These are phyloP conservation scores for Sordariomycetes sp. DNA, from an alignment of 2,329 filamentous ascomycete genomes.

Conservation along the genomic window DNA sequence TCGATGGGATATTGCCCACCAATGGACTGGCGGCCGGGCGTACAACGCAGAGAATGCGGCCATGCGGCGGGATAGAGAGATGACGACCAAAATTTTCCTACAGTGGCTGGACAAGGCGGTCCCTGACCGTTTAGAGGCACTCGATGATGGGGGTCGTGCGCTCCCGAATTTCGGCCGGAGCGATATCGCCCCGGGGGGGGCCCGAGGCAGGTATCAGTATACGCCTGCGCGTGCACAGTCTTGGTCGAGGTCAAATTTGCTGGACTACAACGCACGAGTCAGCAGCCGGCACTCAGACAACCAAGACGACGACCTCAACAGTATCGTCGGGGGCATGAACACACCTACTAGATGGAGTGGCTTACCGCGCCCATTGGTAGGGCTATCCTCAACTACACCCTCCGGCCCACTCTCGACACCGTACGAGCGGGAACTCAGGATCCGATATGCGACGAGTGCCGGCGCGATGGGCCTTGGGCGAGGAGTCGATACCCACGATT, in stretches of 20 bases:
- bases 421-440: constrained; percentile 24
- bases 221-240: background rate
- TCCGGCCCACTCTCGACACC: constrained; percentile 29
- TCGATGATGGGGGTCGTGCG: background rate
- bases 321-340: constrained; percentile 13
- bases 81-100: constrained; percentile 5
- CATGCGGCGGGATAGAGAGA: constrained; percentile 6
- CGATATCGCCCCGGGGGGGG: background rate
- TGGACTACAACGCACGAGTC: background rate
- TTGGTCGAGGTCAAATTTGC: background rate
- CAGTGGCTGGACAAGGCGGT: background rate
- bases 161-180: background rate
- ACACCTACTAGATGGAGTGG: constrained; percentile 38
- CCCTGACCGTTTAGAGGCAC: background rate
- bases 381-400: constrained; percentile 29
- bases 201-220: background rate
- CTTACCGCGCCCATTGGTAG: constrained; percentile 23
- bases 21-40: constrained; percentile 7
- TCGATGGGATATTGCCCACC: constrained; percentile 8
- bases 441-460: constrained; percentile 4
- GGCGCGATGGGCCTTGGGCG: background rate
- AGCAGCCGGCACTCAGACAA: background rate
- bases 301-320: background rate
- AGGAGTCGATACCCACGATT: background rate
- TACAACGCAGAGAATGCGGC: constrained; percentile 6